phyloP scores from a whole-genome alignment of 2,329 filamentous ascomycete genomes.

The Biscogniauxia sp. region DNA sequence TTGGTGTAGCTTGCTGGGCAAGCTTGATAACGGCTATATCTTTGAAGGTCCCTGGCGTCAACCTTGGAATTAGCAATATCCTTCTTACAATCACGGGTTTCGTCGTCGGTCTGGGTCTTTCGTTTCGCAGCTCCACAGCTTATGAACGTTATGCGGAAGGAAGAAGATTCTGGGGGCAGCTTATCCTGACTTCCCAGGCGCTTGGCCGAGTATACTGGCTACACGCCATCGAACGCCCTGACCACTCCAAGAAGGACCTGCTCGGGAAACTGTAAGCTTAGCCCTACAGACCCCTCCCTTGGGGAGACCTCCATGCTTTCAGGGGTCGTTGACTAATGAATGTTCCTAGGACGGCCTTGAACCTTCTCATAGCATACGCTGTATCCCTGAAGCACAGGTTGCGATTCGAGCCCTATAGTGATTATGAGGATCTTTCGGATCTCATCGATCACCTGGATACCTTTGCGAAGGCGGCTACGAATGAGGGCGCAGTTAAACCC shows the following conservation, averaged over 20 bases:
- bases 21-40: conserved; percentile 61
- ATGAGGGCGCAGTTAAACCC: conserved; percentile 37
- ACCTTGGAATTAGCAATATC: conserved; percentile 60
- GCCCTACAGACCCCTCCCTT: conserved; percentile 35
- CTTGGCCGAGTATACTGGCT: conserved; percentile 82
- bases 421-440: conserved; percentile 70
- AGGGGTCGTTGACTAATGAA: conserved; percentile 7
- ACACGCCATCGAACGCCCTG: conserved; percentile 61
- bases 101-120: conserved; percentile 74
- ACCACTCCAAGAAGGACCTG: conserved; percentile 62
- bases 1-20: conserved; percentile 63
- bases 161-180: conserved; percentile 59
- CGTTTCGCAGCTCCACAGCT: conserved; percentile 74
- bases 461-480: conserved; percentile 59
- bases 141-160: conserved; percentile 69
- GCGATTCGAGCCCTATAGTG: conserved; percentile 77
- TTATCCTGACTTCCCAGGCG: conserved; percentile 61
- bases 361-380: conserved; percentile 76
- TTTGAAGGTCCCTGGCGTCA: conserved; percentile 38
- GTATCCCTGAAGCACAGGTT: conserved; percentile 77
- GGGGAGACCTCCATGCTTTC: background rate
- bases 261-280: conserved; percentile 55
- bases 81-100: conserved; percentile 85
- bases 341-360: conserved; percentile 58
- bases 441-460: conserved; percentile 72